These are phyloP conservation scores for Entonaema liquescens DNA, from an alignment of 495 filamentous ascomycete species.

Conservation along the genomic window DNA sequence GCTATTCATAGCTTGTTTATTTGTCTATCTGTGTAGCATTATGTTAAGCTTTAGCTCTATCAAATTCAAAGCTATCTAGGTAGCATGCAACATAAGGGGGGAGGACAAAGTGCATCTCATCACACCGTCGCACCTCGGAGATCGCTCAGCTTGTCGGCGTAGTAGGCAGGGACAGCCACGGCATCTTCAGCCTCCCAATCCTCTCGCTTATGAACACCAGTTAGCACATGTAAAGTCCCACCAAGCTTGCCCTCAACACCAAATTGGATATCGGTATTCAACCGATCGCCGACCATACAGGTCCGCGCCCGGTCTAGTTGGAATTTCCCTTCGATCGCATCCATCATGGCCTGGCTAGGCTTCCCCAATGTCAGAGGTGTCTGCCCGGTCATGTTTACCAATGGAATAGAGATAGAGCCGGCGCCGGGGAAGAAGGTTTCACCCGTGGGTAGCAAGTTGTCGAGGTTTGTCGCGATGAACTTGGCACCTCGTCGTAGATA, in stretches of 20 bases:
- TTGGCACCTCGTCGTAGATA: slow-evolving; percentile 85
- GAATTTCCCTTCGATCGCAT: slow-evolving; percentile 96
- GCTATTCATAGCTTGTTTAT: slow-evolving; percentile 3
- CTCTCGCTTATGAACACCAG: slow-evolving; percentile 83
- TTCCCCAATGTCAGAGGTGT: slow-evolving; percentile 86
- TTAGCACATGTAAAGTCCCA: slow-evolving; percentile 90
- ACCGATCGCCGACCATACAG: slow-evolving; percentile 95
- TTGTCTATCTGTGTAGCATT: slow-evolving; percentile 11
- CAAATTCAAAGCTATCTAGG: neutral
- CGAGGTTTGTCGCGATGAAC: slow-evolving; percentile 93
- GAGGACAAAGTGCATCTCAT: neutral
- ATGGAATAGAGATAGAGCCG: slow-evolving; percentile 79
- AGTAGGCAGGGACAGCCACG: slow-evolving; percentile 73
- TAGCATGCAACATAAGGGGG: neutral
- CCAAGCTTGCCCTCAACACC: slow-evolving; percentile 90
- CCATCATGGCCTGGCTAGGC: slow-evolving; percentile 99
- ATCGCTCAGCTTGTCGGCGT: slow-evolving; percentile 85
- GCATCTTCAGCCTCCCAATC: slow-evolving; percentile 75
- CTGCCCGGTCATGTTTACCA: slow-evolving; percentile 76
- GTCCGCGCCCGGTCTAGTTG: slow-evolving; percentile 81
- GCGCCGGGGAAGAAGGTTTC: slow-evolving; percentile 90
- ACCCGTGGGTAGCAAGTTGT: slow-evolving; percentile 83
- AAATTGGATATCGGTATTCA: slow-evolving; percentile 96
- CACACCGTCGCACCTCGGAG: slow-evolving; percentile 54
- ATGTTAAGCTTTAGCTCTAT: slow-evolving; percentile 15